Evolutionary conservation across 768 basidiomycete genomes (phyloP), one percentile per base, ranked within the genome.

Genomic region (Lactarius psammicola): DNA sequence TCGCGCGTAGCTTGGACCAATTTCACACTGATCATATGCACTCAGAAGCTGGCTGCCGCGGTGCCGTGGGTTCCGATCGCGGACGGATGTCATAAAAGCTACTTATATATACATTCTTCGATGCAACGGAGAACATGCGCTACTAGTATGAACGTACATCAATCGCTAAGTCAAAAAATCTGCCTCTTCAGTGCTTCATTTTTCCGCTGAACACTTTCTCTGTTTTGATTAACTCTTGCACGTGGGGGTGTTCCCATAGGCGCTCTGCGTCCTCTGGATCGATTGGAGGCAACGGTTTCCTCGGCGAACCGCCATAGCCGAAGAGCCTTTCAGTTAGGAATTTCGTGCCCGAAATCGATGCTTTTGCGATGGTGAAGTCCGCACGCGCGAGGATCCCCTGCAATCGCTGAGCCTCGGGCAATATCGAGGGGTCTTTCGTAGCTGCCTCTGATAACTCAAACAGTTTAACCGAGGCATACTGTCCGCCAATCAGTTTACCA

Each of bases 261-360:
- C 82, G 82, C 55, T 82, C 78, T 17, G 84, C 89, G 38, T 77
- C 84, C 54, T 74, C 81, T 56, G 79, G 71, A 8, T 82, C 80
- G 18, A 89, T 86, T 11, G 89, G 87, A 56, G 85, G 82, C 56
- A 96, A 82, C 15, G 95, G 95, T 72, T 82, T 84, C 61, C 94
- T 82, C n/a, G 92, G 87, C 30, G 77, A 72, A 0, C 92, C 93
- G 17, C 93, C 92, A 73, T 94, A 95, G 10, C 92, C 93, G 69
- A 88, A 82, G 23, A 90, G 74, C 72, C 83, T 88, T 74, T 92
- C 80, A 17, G 94, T 76, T 49, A 91, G 80, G 72, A 79, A 87
- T 76, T 96, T 96, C n/a, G 89, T 94, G 6, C 94, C 94, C 7
- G 88, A 77, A 67, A 96, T 87, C 2, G 87, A 87, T 2, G 85